Percentiles rank a stretch among this genome's conserved stretches.
These are phyloP conservation scores for Ogataea salicorniae DNA, from an alignment of 805 yeast species.

Conservation along the genomic window DNA sequence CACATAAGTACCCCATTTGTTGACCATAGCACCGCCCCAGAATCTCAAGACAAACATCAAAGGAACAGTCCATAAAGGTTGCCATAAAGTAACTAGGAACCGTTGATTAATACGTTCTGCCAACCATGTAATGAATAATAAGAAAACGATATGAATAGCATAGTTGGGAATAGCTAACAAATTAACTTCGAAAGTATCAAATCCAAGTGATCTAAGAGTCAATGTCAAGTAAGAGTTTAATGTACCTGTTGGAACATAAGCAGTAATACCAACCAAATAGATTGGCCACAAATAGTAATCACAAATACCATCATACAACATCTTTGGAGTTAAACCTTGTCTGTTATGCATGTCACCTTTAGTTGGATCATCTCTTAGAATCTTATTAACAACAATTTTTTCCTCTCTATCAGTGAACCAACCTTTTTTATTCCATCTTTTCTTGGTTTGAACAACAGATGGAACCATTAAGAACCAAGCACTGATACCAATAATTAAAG, in stretches of 20 bases:
- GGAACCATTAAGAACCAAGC: constrained; percentile 30
- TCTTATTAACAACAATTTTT: constrained; percentile 51
- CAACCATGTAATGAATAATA: constrained; percentile 33
- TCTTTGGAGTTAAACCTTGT: constrained; percentile 41
- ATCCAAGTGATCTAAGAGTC: constrained; percentile 45
- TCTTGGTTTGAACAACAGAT: constrained; percentile 29
- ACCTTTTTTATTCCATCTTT: constrained; percentile 24
- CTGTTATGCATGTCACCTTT: constrained; percentile 64
- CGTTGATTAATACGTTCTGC: constrained; percentile 32
- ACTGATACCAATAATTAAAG: constrained; percentile 46
- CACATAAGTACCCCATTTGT: constrained; percentile 26
- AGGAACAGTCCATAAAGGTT: constrained; percentile 25
- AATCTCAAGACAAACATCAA: constrained; percentile 23
- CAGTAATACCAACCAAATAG: constrained; percentile 40
- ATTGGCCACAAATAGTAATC: constrained; percentile 57
- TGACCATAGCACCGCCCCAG: constrained; percentile 24
- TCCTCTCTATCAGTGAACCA: constrained; percentile 52
- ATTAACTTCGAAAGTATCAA: constrained; percentile 47
- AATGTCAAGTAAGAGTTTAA: constrained; percentile 43
- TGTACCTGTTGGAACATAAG: constrained; percentile 34
- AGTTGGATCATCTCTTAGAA: constrained; percentile 58
- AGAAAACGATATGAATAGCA: constrained; percentile 32
- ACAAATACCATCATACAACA: constrained; percentile 34
- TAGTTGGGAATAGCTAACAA: constrained; percentile 48
- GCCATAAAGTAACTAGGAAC: constrained; percentile 16